Conservation (phyloP, 2,329 filamentous ascomycete species). For the Coniochaeta pulveracea region DNA sequence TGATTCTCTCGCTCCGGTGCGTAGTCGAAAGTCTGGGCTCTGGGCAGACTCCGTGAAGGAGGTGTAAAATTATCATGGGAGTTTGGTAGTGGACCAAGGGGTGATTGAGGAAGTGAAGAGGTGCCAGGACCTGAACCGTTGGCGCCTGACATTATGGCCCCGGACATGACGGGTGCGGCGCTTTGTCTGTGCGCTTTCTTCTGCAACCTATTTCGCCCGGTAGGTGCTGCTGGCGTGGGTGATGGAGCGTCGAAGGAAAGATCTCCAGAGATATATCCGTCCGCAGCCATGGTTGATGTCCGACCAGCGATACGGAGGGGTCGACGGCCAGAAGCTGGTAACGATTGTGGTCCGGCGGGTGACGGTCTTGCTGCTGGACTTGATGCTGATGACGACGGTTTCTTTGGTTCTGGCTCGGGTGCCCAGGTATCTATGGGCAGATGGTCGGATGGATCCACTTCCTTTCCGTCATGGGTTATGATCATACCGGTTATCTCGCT, state of each 20-base stretch:
- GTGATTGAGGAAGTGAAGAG: slow-evolving; percentile 23
- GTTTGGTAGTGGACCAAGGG: slow-evolving; percentile 40
- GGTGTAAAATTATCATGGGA: slow-evolving; percentile 37
- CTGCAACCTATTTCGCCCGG: slow-evolving; percentile 49
- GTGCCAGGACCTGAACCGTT: no score
- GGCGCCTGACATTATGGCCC: no score
- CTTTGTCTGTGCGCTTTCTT: slow-evolving; percentile 45
- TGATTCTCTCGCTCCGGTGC: slow-evolving; percentile 43
- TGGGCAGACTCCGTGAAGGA: slow-evolving; percentile 29
- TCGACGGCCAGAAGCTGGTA: slow-evolving; percentile 36
- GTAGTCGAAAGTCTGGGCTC: slow-evolving; percentile 41
- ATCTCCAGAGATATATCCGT: slow-evolving; percentile 17
- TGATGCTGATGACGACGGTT: slow-evolving; percentile 19
- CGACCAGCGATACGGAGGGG: slow-evolving; percentile 37
- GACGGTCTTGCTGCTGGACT: slow-evolving; percentile 29
- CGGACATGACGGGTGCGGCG: slow-evolving; percentile 22
- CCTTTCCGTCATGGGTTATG: slow-evolving; percentile 62
- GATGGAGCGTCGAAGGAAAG: slow-evolving; percentile 19
- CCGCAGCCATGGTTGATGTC: slow-evolving; percentile 33
- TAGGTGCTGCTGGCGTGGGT: slow-evolving; percentile 15
- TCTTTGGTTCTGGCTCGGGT: slow-evolving; percentile 59
- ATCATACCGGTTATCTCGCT: slow-evolving; percentile 56
- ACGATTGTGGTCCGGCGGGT: slow-evolving; percentile 40
- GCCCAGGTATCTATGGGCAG: slow-evolving; percentile 69
- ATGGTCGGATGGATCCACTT: slow-evolving; percentile 73